Conservation (phyloP, 192 early-diverging fungal species). For the Chytriomyces confervae region DNA sequence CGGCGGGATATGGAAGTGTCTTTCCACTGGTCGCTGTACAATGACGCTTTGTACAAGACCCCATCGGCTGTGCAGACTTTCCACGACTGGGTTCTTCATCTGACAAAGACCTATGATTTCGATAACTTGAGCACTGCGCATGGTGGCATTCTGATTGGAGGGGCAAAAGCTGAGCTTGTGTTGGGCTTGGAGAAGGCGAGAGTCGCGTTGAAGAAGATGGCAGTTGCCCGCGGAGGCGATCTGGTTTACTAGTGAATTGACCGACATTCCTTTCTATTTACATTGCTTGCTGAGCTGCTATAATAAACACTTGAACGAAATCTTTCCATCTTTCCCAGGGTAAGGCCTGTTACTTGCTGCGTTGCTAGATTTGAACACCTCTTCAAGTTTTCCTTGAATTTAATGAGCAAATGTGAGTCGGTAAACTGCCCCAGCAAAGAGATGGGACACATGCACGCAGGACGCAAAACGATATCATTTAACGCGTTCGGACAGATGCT, state of each 20-base stretch:
- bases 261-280: too few species aligned
- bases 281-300: too few species aligned
- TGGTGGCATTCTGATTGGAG: constrained; percentile 15
- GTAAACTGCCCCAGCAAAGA: too few species aligned
- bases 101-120: constrained; percentile 29
- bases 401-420: neutral
- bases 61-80: neutral
- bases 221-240: neutral
- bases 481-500: too few species aligned
- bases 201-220: constrained; percentile 10
- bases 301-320: too few species aligned
- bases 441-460: too few species aligned
- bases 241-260: neutral
- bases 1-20: neutral
- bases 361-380: neutral
- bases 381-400: neutral
- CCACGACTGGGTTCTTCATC: constrained; percentile 13
- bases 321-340: too few species aligned
- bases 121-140: constrained; percentile 29
- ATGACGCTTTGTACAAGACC: neutral
- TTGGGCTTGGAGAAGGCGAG: constrained; percentile 13
- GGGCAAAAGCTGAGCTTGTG: constrained; percentile 5
- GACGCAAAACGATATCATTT: too few species aligned
- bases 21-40: constrained; percentile 1
- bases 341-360: neutral